Conservation (phyloP, 768 basidiomycete species). For the Boletellus sp. region DNA sequence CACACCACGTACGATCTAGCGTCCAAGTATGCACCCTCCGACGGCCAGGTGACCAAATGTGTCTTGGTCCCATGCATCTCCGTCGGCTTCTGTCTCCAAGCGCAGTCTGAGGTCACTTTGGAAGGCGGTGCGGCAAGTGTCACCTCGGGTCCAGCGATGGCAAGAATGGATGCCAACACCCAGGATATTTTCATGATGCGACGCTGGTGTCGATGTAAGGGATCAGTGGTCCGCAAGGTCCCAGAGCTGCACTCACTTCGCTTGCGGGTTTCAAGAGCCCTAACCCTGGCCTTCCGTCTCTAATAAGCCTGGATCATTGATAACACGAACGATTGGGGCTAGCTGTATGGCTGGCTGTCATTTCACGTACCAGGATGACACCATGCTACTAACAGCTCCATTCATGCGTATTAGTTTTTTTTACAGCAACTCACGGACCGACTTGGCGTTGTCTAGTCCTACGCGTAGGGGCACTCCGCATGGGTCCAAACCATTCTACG, state of each 20-base stretch:
- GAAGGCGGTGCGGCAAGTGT: conserved; percentile 13
- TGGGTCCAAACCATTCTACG: neutral
- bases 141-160: neutral
- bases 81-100: conserved; percentile 12
- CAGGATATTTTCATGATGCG: conserved; percentile 4
- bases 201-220: neutral
- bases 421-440: conserved; percentile 11
- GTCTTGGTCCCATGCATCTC: conserved; percentile 3
- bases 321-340: conserved; percentile 11
- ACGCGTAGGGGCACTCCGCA: neutral
- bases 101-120: neutral
- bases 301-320: conserved; percentile 3
- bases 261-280: neutral
- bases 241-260: neutral
- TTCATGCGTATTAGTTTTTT: neutral
- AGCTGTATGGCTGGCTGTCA: conserved; percentile 9
- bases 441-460: neutral
- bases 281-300: neutral
- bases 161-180: conserved; percentile 2
- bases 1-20: conserved; percentile 12
- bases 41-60: conserved; percentile 9
- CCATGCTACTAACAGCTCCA: neutral
- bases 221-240: too few relatives aligned
- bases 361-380: conserved; percentile 1
- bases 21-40: neutral